phyloP scores from a whole-genome alignment of 352 stramenopile genomes.

The Phytophthora ramorum region DNA sequence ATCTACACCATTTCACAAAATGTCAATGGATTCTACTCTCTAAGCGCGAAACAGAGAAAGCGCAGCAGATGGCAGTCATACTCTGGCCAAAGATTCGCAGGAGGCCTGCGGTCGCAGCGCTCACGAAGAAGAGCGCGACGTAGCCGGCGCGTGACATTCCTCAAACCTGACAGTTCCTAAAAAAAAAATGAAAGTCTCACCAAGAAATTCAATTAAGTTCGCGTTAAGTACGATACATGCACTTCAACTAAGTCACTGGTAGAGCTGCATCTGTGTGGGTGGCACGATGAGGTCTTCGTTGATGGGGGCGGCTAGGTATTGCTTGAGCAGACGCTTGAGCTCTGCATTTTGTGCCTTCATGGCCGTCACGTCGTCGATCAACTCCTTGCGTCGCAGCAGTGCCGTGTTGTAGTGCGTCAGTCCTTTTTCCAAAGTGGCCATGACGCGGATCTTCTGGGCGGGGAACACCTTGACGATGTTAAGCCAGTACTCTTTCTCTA shows the following conservation, averaged over 20 bases:
- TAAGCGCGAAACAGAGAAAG: background rate
- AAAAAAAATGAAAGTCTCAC: background rate
- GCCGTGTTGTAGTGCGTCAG: slow-evolving; percentile 86
- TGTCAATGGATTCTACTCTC: background rate
- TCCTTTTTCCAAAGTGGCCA: slow-evolving; percentile 86
- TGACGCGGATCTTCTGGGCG: slow-evolving; percentile 71
- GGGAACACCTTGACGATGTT: slow-evolving; percentile 80
- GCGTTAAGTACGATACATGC: background rate
- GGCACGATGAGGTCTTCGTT: slow-evolving; percentile 88
- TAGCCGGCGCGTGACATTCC: slow-evolving; percentile 51
- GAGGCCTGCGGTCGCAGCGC: slow-evolving; percentile 53
- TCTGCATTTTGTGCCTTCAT: slow-evolving; percentile 89
- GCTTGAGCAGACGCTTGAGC: slow-evolving; percentile 91
- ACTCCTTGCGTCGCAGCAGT: slow-evolving; percentile 77
- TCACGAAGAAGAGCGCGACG: slow-evolving; percentile 78
- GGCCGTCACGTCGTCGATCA: slow-evolving; percentile 79
- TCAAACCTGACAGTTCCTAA: no score
- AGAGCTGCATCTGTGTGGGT: slow-evolving; percentile 84
- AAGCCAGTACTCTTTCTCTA: slow-evolving; percentile 84
- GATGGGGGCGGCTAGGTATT: slow-evolving; percentile 87
- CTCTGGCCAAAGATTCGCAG: slow-evolving; percentile 68
- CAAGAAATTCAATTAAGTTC: background rate
- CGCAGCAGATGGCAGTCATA: slow-evolving; percentile 18
- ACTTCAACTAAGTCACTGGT: slow-evolving; percentile 56
- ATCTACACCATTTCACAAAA: slow-evolving; percentile 20